These are phyloP conservation scores for Phlebiopsis flavidoalba DNA, from an alignment of 768 basidiomycete species.

Conservation along the genomic window DNA sequence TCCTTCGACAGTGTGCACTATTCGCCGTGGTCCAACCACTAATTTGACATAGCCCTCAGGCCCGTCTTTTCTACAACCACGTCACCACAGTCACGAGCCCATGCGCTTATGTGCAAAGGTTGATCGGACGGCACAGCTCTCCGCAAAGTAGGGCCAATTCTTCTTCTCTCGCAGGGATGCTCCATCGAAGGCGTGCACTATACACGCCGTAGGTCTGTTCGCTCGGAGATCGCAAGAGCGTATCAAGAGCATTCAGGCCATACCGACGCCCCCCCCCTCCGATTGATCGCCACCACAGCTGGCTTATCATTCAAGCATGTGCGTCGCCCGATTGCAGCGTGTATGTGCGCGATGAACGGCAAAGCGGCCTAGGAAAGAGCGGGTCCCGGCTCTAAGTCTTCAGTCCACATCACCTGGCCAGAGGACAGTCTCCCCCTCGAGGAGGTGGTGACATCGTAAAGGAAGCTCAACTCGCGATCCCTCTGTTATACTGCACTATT, in stretches of 20 bases:
- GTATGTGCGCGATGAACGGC: conserved; percentile 98
- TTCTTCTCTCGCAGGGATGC: conserved; percentile 1
- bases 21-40: neutral
- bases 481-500: conserved; percentile 80
- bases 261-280: no score
- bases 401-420: conserved; percentile 74
- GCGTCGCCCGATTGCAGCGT: conserved; percentile 83
- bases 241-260: conserved; percentile 58
- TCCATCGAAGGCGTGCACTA: conserved; percentile 2
- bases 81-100: conserved; percentile 24
- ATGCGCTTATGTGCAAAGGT: no score
- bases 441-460: conserved; percentile 74
- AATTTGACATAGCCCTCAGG: conserved; percentile 11
- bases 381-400: conserved; percentile 84
- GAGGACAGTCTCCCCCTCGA: conserved; percentile 69
- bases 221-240: conserved; percentile 66
- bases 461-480: conserved; percentile 81
- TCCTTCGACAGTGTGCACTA: neutral
- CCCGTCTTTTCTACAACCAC: conserved; percentile 15
- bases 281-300: conserved; percentile 89
- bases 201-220: conserved; percentile 69
- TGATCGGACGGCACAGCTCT: conserved; percentile 81
- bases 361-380: conserved; percentile 96
- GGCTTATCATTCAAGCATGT: conserved; percentile 91
- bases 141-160: conserved; percentile 69